Percentiles rank a stretch among this genome's conserved stretches.
These are phyloP conservation scores for Meripilus lineatus DNA, from an alignment of 1,284 basidiomycete genomes.

Conservation along the genomic window DNA sequence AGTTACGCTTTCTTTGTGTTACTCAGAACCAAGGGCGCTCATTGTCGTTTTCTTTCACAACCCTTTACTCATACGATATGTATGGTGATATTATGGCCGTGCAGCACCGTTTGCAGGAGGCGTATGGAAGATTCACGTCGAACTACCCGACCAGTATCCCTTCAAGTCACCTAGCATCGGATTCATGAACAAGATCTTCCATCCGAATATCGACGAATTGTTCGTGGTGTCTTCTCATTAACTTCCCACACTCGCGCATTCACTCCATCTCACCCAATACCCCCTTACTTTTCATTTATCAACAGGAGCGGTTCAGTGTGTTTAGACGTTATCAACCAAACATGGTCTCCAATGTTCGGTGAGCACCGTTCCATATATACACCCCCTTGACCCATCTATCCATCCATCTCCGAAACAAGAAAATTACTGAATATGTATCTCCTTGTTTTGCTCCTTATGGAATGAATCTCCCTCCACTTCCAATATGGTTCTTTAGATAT, in stretches of 20 bases:
- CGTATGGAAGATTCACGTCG: conserved; percentile 99
- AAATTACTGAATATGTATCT: no score
- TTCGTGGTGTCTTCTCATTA: conserved; percentile 41
- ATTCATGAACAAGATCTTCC: conserved; percentile 99
- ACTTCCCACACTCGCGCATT: no score
- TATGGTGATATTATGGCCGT: conserved; percentile 4
- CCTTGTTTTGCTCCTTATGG: neutral
- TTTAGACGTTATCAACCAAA: conserved; percentile 96
- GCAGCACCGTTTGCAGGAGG: conserved; percentile 93
- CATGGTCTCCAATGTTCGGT: conserved; percentile 99
- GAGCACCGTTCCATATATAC: conserved; percentile 23
- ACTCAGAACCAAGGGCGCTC: neutral
- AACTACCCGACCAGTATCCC: conserved; percentile 98
- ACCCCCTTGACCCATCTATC: no score
- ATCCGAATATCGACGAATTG: conserved; percentile 98
- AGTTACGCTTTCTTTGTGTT: conserved; percentile 28
- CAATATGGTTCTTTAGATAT: conserved; percentile 84
- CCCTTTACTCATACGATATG: conserved; percentile 9
- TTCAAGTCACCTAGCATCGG: conserved; percentile 99
- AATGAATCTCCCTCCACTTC: neutral
- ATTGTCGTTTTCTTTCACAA: neutral
- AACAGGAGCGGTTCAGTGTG: conserved; percentile 90
- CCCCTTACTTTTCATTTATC: conserved; percentile 1
- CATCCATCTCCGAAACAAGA: no score
- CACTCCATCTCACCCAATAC: conserved; percentile 3